Evolutionary conservation across 23 red algal genomes (phyloP).

Genomic region (Rhodosorus marinus): DNA sequence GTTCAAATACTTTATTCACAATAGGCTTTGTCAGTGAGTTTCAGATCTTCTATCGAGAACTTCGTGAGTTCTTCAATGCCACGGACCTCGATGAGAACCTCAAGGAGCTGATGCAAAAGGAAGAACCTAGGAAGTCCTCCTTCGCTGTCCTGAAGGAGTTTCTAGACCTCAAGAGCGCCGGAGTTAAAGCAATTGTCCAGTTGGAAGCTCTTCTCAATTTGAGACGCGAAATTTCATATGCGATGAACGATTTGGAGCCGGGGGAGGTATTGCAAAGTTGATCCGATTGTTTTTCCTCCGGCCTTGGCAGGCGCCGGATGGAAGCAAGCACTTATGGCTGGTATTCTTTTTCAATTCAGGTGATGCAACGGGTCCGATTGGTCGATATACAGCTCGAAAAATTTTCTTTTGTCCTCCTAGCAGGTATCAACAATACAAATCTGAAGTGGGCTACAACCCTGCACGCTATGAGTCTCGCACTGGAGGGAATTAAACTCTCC

Average conservation of each 20-base stretch:
- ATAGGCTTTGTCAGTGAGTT: slow-evolving; percentile 27
- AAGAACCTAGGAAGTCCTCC: not conserved
- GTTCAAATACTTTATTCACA: no score
- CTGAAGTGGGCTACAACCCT: slow-evolving; percentile 12
- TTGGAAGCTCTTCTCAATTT: slow-evolving; percentile 22
- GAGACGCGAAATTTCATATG: slow-evolving; percentile 7
- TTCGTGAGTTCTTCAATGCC: slow-evolving; percentile 54
- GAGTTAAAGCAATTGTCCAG: slow-evolving; percentile 13
- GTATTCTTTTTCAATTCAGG: no score
- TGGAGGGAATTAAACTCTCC: slow-evolving; percentile 21
- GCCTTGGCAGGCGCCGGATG: no score
- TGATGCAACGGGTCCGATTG: slow-evolving; percentile 33
- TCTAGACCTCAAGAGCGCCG: slow-evolving; percentile 10
- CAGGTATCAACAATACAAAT: slow-evolving; percentile 10
- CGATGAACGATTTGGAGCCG: slow-evolving; percentile 3
- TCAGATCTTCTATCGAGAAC: slow-evolving; percentile 22
- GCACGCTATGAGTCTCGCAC: slow-evolving; percentile 3
- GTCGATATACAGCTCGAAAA: slow-evolving; percentile 16
- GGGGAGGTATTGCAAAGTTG: slow-evolving; percentile 14
- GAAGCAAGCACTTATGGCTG: no score
- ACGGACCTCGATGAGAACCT: slow-evolving; percentile 32
- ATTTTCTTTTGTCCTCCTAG: not conserved
- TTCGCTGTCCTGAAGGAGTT: not conserved
- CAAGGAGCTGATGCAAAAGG: slow-evolving; percentile 2
- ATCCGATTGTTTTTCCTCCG: no score